Evolutionary conservation across 208 protist genomes (phyloP), one percentile per base, ranked within the genome.

Genomic region (Acanthamoeba sp.): DNA sequence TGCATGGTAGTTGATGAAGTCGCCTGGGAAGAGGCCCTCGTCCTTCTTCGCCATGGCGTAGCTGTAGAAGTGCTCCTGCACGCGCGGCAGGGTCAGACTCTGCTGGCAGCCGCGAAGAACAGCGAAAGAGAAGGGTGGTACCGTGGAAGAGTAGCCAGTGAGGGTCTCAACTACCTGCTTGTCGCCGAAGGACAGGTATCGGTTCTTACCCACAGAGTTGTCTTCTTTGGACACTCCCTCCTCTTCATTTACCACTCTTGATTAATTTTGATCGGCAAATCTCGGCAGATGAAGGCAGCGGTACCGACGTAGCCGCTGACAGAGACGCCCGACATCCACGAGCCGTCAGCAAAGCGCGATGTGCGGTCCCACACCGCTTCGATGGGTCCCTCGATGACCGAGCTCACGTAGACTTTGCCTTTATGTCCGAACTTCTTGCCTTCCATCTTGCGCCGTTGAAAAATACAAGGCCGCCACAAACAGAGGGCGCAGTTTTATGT

Each of bases 31-130:
- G 3, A 84, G 14, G 9, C 73, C 73, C 22, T 84, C 73, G 42
- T 84, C 73, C 18, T 42, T 84, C 73, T 52, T 84, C 12, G 52
- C 73, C 40, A 84, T 4, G 27, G 14, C 18, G 6, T 84, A 84
- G 9, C n/a, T 34, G 73, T 84, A 84, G 38, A 42, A 84, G 73
- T 84, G 73, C 34, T 84, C 73, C 73, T 84, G n/a, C 42, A 84
- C 22, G 40, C 14, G 27, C 64, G 22, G 4, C 0, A 22, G 59
- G 34, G 29, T 40, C 59, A 32, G 20, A 9, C 73, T 45, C 52
- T 34, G 22, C 36, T 84, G 1, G 36, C 29, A 27, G 69, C 6
- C 18, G 22, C 4, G 38, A 78, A 5, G 69, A 45, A 45, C 14
- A 45, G 5, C 69, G 36, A 42, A 42, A 45, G 36, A 16, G 1